Evolutionary conservation across 2,329 filamentous ascomycete species (phyloP).

Genomic region (Verticillium nubilum): DNA sequence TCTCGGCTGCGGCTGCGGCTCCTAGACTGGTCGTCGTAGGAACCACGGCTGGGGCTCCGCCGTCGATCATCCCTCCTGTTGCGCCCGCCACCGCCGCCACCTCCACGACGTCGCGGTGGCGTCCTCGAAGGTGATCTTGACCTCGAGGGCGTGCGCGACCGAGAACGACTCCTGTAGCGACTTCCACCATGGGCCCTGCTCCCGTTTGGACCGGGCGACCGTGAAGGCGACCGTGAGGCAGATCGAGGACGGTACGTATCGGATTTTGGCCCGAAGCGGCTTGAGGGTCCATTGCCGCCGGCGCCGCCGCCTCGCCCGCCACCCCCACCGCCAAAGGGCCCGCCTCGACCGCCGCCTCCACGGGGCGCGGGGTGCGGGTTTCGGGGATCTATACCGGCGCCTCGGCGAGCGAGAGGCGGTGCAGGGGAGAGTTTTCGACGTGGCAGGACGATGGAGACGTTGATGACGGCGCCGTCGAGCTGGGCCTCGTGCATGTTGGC

Average conservation of each 20-base stretch:
- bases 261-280: conserved; percentile 35
- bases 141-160: conserved; percentile 37
- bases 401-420: conserved; percentile 65
- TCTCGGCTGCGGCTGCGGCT: neutral
- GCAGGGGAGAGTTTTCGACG: conserved; percentile 76
- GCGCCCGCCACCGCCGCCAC: conserved; percentile 16
- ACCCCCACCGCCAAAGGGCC: conserved; percentile 20
- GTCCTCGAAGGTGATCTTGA: conserved; percentile 42
- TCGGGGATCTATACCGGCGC: conserved; percentile 53
- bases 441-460: conserved; percentile 84
- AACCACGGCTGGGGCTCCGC: conserved; percentile 22
- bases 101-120: conserved; percentile 24
- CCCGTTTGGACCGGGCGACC: conserved; percentile 24
- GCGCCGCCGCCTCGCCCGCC: conserved; percentile 31
- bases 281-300: conserved; percentile 26
- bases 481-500: conserved; percentile 98
- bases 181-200: conserved; percentile 21
- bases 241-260: conserved; percentile 61
- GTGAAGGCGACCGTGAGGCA: conserved; percentile 40
- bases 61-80: conserved; percentile 20
- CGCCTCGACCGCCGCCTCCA: conserved; percentile 25
- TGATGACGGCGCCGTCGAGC: conserved; percentile 75
- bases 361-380: conserved; percentile 29
- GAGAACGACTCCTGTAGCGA: conserved; percentile 40
- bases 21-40: conserved; percentile 25